A percentile compares a stretch with the other conserved stretches of the same genome.
Evolutionary conservation across 78 protist species (phyloP).

Genomic region (Pigoraptor vietnamica): DNA sequence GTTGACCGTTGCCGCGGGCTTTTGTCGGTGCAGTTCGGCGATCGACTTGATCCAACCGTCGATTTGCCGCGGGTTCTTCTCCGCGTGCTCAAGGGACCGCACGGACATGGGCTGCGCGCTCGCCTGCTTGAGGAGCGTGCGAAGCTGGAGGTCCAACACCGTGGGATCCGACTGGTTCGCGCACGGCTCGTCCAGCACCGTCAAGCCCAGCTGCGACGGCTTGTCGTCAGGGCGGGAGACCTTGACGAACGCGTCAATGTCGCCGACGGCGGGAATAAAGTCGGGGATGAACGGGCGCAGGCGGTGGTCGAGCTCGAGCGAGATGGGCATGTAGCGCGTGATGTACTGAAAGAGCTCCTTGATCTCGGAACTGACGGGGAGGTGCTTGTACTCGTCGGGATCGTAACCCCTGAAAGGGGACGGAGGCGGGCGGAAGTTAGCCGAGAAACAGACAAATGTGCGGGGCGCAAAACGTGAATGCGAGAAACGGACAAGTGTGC

Average conservation of each 20-base stretch:
- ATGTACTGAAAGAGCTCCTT: conserved; percentile 58
- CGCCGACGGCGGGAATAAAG: conserved; percentile 69
- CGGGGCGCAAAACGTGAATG: no score
- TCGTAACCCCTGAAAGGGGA: background rate
- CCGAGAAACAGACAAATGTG: background rate
- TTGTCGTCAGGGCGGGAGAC: conserved; percentile 60
- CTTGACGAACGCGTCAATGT: conserved; percentile 52
- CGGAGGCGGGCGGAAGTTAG: background rate
- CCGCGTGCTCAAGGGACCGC: conserved; percentile 50
- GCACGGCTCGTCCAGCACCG: conserved; percentile 71
- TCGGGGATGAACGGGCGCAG: conserved; percentile 76
- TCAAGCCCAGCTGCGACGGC: conserved; percentile 42
- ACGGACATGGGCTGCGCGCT: background rate
- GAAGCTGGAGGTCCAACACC: conserved; percentile 31
- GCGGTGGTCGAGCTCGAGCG: conserved; percentile 49
- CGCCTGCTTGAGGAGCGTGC: background rate
- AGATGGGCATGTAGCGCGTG: conserved; percentile 38
- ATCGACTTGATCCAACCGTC: conserved; percentile 46
- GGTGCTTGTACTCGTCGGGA: conserved; percentile 16
- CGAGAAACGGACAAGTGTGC: no score
- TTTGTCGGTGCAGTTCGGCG: conserved; percentile 22
- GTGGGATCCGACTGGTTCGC: conserved; percentile 60
- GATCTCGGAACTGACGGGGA: conserved; percentile 32
- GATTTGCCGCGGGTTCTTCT: conserved; percentile 41
- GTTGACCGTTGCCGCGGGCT: conserved; percentile 30